A percentile compares a stretch with the other conserved stretches of the same genome.
Evolutionary conservation across 495 filamentous ascomycete species (phyloP).

Genomic region (Chaetomium fimeti): DNA sequence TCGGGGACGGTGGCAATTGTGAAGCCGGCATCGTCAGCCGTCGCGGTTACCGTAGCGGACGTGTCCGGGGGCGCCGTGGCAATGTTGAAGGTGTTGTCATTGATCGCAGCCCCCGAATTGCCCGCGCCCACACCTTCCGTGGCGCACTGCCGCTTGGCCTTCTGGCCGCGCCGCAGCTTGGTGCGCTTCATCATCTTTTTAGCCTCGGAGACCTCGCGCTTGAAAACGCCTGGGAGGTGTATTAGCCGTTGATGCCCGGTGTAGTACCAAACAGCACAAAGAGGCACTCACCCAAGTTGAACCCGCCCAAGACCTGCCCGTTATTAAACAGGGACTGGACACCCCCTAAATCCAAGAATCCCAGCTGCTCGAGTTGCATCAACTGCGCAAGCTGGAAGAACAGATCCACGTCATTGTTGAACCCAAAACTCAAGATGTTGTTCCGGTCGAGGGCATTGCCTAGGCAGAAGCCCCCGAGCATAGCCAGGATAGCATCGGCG

Average conservation of each 20-base stretch:
- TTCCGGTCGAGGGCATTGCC: conserved; percentile 37
- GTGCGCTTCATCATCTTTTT: conserved; percentile 35
- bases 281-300: conserved; percentile 38
- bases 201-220: conserved; percentile 37
- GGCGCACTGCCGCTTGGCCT: conserved; percentile 27
- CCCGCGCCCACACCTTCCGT: background rate
- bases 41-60: background rate
- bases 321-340: conserved; percentile 40
- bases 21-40: conserved; percentile 1
- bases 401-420: conserved; percentile 41
- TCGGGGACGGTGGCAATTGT: background rate
- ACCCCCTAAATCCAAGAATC: conserved; percentile 38
- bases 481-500: conserved; percentile 35
- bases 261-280: background rate
- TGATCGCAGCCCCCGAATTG: background rate
- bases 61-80: background rate
- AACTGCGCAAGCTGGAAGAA: conserved; percentile 46
- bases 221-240: conserved; percentile 34
- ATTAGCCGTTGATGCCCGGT: conserved; percentile 11
- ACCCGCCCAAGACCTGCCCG: conserved; percentile 35
- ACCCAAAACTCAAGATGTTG: conserved; percentile 34
- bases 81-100: background rate
- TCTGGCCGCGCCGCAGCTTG: conserved; percentile 23
- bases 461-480: conserved; percentile 40
- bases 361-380: conserved; percentile 41